Evolutionary conservation across 257 asterid genomes (phyloP).

Genomic region (Solanum neorickii): DNA sequence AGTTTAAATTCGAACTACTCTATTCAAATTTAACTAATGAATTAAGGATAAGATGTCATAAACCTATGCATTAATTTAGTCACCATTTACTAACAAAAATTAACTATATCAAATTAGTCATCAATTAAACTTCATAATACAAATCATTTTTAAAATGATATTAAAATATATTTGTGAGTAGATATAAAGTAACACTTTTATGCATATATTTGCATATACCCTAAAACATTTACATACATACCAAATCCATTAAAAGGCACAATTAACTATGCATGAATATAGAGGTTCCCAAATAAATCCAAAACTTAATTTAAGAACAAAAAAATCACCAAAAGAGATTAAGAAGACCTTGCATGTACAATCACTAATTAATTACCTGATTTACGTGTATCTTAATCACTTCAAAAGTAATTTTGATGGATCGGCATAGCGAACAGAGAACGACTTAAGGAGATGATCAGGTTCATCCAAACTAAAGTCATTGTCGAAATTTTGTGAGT

Average conservation of each 20-base stretch:
- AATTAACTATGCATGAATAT: not conserved
- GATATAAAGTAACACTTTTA: too few species aligned
- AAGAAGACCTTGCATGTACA: not conserved
- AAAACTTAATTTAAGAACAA: not conserved
- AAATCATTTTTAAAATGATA: too few species aligned
- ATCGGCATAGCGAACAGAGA: conserved; percentile 13
- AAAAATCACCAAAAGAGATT: not conserved
- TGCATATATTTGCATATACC: not conserved
- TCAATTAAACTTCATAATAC: not conserved
- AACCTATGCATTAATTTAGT: not conserved
- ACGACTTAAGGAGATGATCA: conserved; percentile 6
- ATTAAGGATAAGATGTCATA: too few species aligned
- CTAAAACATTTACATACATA: not conserved
- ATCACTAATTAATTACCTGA: not conserved
- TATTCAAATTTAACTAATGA: too few species aligned
- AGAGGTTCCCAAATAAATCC: not conserved
- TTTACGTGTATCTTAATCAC: not conserved
- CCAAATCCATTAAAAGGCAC: not conserved
- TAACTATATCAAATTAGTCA: too few species aligned
- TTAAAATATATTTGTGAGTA: too few species aligned
- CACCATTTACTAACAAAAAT: not conserved
- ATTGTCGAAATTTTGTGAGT: conserved; percentile 10
- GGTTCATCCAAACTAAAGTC: conserved; percentile 1
- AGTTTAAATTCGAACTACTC: too few species aligned
- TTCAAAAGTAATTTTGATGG: not conserved